A percentile compares a stretch with the other conserved stretches of the same genome.
Evolutionary conservation across 306 rosid genomes (phyloP).

Genomic region (Arachis hypogaea): DNA sequence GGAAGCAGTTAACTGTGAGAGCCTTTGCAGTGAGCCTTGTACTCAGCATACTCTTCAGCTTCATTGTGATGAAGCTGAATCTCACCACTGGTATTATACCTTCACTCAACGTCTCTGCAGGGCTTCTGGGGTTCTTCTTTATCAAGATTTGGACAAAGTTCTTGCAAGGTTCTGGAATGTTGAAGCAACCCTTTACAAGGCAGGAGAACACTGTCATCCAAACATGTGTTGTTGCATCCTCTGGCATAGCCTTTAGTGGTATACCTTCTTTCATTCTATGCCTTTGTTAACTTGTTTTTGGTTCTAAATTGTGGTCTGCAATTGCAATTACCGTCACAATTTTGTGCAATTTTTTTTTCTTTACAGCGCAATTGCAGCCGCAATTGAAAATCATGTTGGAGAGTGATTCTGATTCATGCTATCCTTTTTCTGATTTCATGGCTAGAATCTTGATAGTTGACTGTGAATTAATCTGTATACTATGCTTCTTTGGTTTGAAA

Average conservation of each 20-base stretch:
- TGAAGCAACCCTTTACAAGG: slow-evolving; percentile 59
- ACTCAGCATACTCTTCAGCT: slow-evolving; percentile 49
- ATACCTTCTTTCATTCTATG: neutral
- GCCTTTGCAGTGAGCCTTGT: slow-evolving; percentile 57
- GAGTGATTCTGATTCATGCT: too few relatives aligned
- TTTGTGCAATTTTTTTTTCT: too few relatives aligned
- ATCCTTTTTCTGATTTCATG: slow-evolving; percentile 6
- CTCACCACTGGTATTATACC: slow-evolving; percentile 66
- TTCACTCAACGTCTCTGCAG: slow-evolving; percentile 65
- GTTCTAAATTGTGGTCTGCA: too few relatives aligned
- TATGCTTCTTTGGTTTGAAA: slow-evolving; percentile 9
- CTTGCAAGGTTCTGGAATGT: slow-evolving; percentile 44
- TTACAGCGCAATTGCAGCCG: too few relatives aligned
- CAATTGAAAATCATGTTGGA: too few relatives aligned
- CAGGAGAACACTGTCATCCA: slow-evolving; percentile 69
- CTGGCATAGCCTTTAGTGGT: slow-evolving; percentile 69
- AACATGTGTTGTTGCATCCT: slow-evolving; percentile 67
- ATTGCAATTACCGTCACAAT: too few relatives aligned
- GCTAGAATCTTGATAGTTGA: neutral
- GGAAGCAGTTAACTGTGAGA: slow-evolving; percentile 51
- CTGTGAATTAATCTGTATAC: neutral
- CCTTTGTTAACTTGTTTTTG: neutral
- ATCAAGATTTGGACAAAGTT: slow-evolving; percentile 58
- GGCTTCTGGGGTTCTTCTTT: slow-evolving; percentile 58
- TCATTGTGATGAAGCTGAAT: slow-evolving; percentile 65